Evolutionary conservation across 129 eudicot species (phyloP), one percentile per base, ranked within the genome.

Genomic region (Chrysanthemum lavandulifolium): DNA sequence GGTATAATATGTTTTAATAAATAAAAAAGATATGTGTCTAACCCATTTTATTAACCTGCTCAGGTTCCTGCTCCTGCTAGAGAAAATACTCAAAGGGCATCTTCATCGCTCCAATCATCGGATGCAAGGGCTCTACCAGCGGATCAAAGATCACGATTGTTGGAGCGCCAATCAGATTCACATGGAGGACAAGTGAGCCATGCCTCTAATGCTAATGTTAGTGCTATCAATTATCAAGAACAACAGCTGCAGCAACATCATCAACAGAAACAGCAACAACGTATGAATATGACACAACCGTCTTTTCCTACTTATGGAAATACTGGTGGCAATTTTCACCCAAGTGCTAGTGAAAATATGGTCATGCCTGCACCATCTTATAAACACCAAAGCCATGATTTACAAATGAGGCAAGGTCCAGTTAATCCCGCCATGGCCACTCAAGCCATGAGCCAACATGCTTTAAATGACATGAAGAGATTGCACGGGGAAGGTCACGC

Each of bases 241-340:
- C 45, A 61, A 6, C 67, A 27, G 45, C 48, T 16, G 33, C 92
- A 84, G 6, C 94, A 78, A 73, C 88, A 85, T 27, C 86, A 80
- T 23, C 25, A 23, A 23, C 25, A 23, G 25, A 23, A 23, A 23
- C 92, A 84, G 6, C 94, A 78, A 73, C 88, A 85, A 27, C 86
- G 78, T 79, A 59, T 86, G 81, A 90, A 82, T 75, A 82, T 85
- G 66, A 77, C 96, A 82, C 74, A 79, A 71, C 53, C 61, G 6
- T 61, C 66, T 5, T 61, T 61, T 61, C 96, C 88, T 36, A 93
- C 86, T 73, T 95, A 90, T 81, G 91, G 90, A 47, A 87, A 90
- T 74, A 88, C 96, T 78, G 89, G 85, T 27, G 47, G 86, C 82
- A 81, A 57, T 45, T 80, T 69, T 72, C 65, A 69, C 55, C 87